Evolutionary conservation across 331 rosid species (phyloP).

Genomic region (Stylosanthes scabra): DNA sequence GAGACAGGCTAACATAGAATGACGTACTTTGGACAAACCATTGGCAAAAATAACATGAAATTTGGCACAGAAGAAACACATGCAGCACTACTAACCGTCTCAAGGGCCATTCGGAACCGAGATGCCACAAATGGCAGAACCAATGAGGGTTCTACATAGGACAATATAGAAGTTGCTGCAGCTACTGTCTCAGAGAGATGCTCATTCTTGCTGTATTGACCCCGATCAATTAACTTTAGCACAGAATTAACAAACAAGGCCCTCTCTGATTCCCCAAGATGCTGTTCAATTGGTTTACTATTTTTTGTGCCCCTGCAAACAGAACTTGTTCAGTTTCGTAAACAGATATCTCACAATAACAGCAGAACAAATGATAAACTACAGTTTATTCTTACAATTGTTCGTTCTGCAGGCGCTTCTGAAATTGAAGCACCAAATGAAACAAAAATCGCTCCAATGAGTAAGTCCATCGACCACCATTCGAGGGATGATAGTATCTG

Average conservation of each 20-base stretch:
- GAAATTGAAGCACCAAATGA: constrained; percentile 85
- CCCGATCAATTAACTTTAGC: constrained; percentile 93
- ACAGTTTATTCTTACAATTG: constrained; percentile 66
- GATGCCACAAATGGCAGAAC: constrained; percentile 98
- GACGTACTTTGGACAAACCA: constrained; percentile 27
- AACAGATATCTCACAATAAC: constrained; percentile 23
- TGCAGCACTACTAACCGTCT: constrained; percentile 79
- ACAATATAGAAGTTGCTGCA: constrained; percentile 88
- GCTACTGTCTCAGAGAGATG: constrained; percentile 97
- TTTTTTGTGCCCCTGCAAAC: constrained; percentile 59
- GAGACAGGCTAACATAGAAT: constrained; percentile 45
- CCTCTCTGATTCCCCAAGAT: constrained; percentile 84
- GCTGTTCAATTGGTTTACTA: constrained; percentile 50
- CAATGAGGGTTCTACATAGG: constrained; percentile 90
- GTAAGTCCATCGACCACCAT: constrained; percentile 99
- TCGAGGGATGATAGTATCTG: constrained; percentile 99
- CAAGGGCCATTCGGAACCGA: constrained; percentile 98
- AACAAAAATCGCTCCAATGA: constrained; percentile 83
- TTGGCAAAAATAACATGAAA: constrained; percentile 24
- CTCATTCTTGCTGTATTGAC: constrained; percentile 99
- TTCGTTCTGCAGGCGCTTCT: constrained; percentile 88
- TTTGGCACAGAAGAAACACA: constrained; percentile 42
- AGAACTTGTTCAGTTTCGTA: constrained; percentile 48
- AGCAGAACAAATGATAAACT: constrained; percentile 35
- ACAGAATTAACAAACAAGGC: constrained; percentile 75